Evolutionary conservation across 768 basidiomycete genomes (phyloP).

Genomic region (Trametes maxima): DNA sequence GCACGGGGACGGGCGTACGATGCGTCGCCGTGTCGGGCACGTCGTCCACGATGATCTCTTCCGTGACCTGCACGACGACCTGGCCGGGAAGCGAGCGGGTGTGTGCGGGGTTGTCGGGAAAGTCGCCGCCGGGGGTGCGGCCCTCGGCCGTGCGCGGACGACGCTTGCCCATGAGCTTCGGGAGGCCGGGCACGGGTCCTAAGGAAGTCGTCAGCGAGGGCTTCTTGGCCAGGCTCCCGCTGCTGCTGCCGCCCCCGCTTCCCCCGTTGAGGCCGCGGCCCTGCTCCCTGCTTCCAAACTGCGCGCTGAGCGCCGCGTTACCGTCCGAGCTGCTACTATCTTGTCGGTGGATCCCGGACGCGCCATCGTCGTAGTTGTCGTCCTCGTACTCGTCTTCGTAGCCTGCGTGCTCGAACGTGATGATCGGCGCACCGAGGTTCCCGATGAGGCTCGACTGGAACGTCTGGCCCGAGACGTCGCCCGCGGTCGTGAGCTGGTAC

Average conservation of each 20-base stretch:
- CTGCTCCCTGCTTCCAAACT: neutral
- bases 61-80: conserved; percentile 14
- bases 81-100: conserved; percentile 12
- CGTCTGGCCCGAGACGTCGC: conserved; percentile 7
- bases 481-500: conserved; percentile 4
- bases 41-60: conserved; percentile 10
- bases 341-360: neutral
- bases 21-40: neutral
- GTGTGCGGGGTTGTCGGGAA: neutral
- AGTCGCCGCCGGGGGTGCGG: neutral
- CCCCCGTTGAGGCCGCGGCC: neutral
- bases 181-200: neutral
- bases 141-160: conserved; percentile 11
- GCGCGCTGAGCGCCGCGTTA: neutral
- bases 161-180: conserved; percentile 5
- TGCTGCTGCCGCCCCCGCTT: neutral
- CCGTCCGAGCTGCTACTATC: neutral
- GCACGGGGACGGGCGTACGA: neutral
- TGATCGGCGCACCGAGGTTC: conserved; percentile 26
- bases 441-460: conserved; percentile 23
- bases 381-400: conserved; percentile 61
- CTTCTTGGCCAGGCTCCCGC: conserved; percentile 1
- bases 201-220: conserved; percentile 2
- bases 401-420: conserved; percentile 43
- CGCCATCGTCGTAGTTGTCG: conserved; percentile 1